Base-by-base conservation (phyloP, 2,329 filamentous ascomycete species). In the Colletotrichum gloeosporioides region DNA sequence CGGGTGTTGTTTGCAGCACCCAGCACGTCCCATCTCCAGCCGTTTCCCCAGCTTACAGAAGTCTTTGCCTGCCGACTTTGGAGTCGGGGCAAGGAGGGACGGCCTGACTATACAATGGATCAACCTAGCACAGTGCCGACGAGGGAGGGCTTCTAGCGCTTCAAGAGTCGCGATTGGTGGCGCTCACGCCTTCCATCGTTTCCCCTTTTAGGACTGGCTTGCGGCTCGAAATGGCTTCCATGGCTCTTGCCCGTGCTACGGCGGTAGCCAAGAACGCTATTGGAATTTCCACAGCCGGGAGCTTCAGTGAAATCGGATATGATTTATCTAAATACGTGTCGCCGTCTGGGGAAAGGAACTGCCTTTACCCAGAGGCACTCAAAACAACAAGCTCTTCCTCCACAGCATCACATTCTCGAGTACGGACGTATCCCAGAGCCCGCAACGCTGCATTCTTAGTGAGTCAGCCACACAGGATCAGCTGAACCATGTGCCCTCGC, bases 1-100 rank as follows among this genome's bases (percentile, higher is more conserved):
- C 69, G 55, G 34, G 22, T 57, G n/a, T 15, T 63, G 63, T 68
- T 75, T 75, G 69, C 69, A 73, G 39, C 69, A 32, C 53, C 44
- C 53, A 36, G 55, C 44, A 75, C 49, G 34, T 61, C 69, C 62
- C 55, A 53, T 73, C 39, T 59, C 31, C 27, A 53, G 49, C 49
- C 31, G n/a, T 44, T 55, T 63, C 32, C 27, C 55, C 34, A 39
- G 32, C 29, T 13, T 32, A 15, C 62, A 36, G 25, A 8, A 55
- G 67, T 53, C 15, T 59, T 59, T 67, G 53, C 62, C 39, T 39
- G 44, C 39, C 36, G 39, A 15, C 55, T 63, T 57, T 62, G 31
- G 72, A 44, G 32, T 69, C 55, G 34, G 64, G 44, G 31, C 36
- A 29, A 69, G 29, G 55, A 32, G 36, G 25, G 53, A 36, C 34